These are phyloP conservation scores for Rhizopogon vesiculosus DNA, from an alignment of 768 basidiomycete species.

Conservation along the genomic window DNA sequence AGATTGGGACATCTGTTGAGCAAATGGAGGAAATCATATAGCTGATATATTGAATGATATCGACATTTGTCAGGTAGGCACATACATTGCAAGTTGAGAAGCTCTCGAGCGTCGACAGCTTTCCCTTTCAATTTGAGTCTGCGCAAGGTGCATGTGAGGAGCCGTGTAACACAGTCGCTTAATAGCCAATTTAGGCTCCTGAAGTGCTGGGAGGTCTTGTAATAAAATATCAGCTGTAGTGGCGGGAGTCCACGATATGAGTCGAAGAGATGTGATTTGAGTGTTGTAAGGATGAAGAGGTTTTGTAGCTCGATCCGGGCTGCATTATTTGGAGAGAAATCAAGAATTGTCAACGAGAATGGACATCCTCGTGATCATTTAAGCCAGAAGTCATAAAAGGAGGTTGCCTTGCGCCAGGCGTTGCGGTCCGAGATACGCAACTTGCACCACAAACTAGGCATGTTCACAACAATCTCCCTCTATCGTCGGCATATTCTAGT, in stretches of 20 bases:
- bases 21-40: slow-evolving; percentile 3
- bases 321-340: slow-evolving; percentile 4
- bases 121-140: neutral
- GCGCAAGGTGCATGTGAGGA: neutral
- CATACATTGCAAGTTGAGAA: slow-evolving; percentile 10
- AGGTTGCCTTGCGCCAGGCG: slow-evolving; percentile 3
- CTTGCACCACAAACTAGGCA: slow-evolving; percentile 38
- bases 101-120: too few species aligned
- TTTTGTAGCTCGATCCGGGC: slow-evolving; percentile 4
- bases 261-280: slow-evolving; percentile 10
- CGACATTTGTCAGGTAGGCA: slow-evolving; percentile 13
- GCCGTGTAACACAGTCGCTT: neutral
- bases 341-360: too few species aligned
- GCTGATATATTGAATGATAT: neutral
- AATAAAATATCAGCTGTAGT: slow-evolving; percentile 11
- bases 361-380: slow-evolving; percentile 6
- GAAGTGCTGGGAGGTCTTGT: slow-evolving; percentile 10
- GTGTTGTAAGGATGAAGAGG: slow-evolving; percentile 14
- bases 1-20: slow-evolving; percentile 17
- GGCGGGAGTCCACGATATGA: slow-evolving; percentile 9
- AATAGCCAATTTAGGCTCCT: slow-evolving; percentile 10
- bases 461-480: neutral
- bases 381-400: slow-evolving; percentile 4
- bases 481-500: neutral
- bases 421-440: slow-evolving; percentile 19